Evolutionary conservation across 78 protist genomes (phyloP).

Genomic region (Isochrysis galbana): DNA sequence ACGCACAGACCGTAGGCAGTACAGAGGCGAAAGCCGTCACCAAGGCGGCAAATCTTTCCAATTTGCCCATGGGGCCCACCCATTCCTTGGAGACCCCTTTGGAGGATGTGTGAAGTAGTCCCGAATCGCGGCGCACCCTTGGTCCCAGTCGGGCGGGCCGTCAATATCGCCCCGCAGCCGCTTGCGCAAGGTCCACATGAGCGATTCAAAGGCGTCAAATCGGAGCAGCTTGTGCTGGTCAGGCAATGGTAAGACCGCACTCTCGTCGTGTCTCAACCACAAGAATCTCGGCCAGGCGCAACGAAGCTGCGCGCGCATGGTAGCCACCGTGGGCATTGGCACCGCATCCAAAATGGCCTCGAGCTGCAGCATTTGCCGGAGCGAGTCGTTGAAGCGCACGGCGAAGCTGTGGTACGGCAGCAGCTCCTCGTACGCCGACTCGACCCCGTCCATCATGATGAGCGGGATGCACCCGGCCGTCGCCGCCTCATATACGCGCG

Average conservation of each 20-base stretch:
- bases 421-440: neutral
- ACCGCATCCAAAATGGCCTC: neutral
- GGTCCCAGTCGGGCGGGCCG: neutral
- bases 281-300: constrained; percentile 7
- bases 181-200: constrained; percentile 22
- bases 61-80: neutral
- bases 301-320: neutral
- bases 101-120: too few species aligned
- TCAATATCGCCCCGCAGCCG: neutral
- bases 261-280: neutral
- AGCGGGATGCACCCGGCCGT: constrained; percentile 4
- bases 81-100: neutral
- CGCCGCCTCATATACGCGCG: neutral
- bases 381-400: neutral
- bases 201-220: neutral
- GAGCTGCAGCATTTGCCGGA: neutral
- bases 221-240: neutral
- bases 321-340: neutral
- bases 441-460: constrained; percentile 14
- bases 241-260: neutral
- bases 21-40: too few species aligned
- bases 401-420: neutral
- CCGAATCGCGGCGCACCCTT: neutral
- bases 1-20: too few species aligned
- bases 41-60: neutral